phyloP scores from a whole-genome alignment of 768 basidiomycete genomes.

The Filobasidium floriforme region DNA sequence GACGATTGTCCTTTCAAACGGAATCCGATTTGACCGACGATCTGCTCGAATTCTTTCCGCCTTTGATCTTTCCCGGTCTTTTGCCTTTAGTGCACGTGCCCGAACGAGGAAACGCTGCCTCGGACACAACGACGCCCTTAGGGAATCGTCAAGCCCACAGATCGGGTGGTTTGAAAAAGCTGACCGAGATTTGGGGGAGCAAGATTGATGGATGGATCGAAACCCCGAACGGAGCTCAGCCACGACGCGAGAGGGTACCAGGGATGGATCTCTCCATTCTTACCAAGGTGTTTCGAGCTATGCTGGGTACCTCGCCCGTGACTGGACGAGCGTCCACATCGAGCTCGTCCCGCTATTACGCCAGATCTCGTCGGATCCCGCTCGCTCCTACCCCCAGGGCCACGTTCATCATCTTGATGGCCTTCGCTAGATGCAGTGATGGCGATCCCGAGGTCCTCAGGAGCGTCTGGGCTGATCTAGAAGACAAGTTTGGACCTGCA shows the following conservation, averaged over 20 bases:
- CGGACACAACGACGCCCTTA: background rate
- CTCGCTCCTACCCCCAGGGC: conserved; percentile 26
- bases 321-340: background rate
- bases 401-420: conserved; percentile 30
- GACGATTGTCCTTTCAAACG: background rate
- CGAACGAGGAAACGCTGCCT: background rate
- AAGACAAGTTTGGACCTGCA: conserved; percentile 35
- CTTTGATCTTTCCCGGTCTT: conserved; percentile 15
- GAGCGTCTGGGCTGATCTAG: conserved; percentile 30
- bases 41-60: conserved; percentile 12
- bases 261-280: background rate
- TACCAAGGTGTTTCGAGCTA: background rate
- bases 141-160: background rate
- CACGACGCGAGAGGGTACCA: background rate
- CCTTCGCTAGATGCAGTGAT: conserved; percentile 30
- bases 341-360: background rate
- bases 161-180: conserved; percentile 7
- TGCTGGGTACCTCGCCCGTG: background rate
- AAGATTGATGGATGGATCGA: conserved; percentile 9
- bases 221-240: background rate
- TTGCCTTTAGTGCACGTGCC: background rate
- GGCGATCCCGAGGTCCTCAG: conserved; percentile 25
- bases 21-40: background rate
- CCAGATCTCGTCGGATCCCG: background rate
- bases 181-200: conserved; percentile 24